Evolutionary conservation across 2,329 filamentous ascomycete species (phyloP).

Genomic region (Penicillium sp.): DNA sequence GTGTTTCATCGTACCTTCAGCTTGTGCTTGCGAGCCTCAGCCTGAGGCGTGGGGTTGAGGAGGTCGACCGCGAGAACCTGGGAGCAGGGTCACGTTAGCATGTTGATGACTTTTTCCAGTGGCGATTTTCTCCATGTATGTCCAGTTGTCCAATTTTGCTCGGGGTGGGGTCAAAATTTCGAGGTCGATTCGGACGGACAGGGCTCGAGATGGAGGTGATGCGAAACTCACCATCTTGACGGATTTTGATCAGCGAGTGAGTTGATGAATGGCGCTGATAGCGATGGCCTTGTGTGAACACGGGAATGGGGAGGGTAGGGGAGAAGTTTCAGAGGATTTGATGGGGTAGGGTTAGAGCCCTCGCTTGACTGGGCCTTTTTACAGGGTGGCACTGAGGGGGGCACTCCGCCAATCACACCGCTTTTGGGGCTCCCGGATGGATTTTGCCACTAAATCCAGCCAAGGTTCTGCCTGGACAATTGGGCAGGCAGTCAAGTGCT

Average conservation of each 20-base stretch:
- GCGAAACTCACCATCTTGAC: constrained; percentile 39
- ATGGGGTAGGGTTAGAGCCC: constrained; percentile 33
- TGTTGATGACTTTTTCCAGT: constrained; percentile 5
- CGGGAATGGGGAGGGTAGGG: constrained; percentile 25
- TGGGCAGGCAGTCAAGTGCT: constrained; percentile 12
- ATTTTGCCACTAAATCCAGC: background rate
- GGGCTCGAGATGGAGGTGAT: constrained; percentile 10
- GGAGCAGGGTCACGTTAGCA: constrained; percentile 17
- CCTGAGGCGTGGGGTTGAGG: constrained; percentile 94
- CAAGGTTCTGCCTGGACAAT: constrained; percentile 10
- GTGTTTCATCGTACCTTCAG: constrained; percentile 71
- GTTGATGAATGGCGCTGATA: constrained; percentile 37
- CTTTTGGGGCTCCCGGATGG: background rate
- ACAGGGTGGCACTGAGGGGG: constrained; percentile 12
- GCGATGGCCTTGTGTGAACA: constrained; percentile 36
- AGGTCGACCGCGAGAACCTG: constrained; percentile 99
- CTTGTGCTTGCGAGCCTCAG: constrained; percentile 99
- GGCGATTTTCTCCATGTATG: background rate
- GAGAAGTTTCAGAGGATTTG: constrained; percentile 33
- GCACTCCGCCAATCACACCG: constrained; percentile 15
- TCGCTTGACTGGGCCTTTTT: constrained; percentile 31
- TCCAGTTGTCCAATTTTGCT: background rate
- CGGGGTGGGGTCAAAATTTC: constrained; percentile 2
- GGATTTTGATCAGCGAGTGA: constrained; percentile 38
- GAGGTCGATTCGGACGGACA: constrained; percentile 7